Evolutionary conservation across 495 filamentous ascomycete genomes (phyloP).

Genomic region (Penicillium waksmanii): DNA sequence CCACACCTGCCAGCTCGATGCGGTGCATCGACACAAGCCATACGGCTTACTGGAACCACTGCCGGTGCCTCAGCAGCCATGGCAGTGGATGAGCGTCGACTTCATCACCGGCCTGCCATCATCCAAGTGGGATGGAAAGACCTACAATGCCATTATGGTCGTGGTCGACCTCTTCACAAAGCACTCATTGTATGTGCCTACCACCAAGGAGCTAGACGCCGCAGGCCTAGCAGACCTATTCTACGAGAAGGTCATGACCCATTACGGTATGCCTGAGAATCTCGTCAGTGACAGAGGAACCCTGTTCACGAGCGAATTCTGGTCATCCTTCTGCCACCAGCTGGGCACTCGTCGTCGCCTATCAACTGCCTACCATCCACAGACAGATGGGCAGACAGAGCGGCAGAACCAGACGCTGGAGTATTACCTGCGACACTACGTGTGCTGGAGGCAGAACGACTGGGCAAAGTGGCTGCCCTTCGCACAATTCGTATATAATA

Average conservation of each 20-base stretch:
- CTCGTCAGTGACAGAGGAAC: conserved; percentile 26
- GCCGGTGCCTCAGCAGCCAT: too few species aligned
- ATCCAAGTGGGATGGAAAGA: too few species aligned
- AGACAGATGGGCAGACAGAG: conserved; percentile 21
- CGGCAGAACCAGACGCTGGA: conserved; percentile 2
- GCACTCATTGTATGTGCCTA: conserved; percentile 5
- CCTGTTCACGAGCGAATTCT: conserved; percentile 22
- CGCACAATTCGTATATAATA: too few species aligned
- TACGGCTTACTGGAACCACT: too few species aligned
- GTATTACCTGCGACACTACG: conserved; percentile 1
- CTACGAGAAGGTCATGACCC: not conserved
- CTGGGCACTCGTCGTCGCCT: conserved; percentile 16
- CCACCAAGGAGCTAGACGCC: not conserved
- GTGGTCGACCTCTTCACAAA: conserved; percentile 6
- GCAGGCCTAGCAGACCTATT: conserved; percentile 2
- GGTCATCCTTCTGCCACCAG: conserved; percentile 18
- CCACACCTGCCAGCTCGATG: too few species aligned
- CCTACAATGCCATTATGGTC: too few species aligned
- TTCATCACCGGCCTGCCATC: too few species aligned
- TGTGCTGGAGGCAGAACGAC: conserved; percentile 16
- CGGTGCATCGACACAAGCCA: too few species aligned
- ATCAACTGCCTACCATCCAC: conserved; percentile 23
- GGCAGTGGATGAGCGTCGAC: too few species aligned
- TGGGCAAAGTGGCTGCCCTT: conserved; percentile 13
- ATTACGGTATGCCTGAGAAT: conserved; percentile 11